These are phyloP conservation scores for Eutypa lata DNA, from an alignment of 2,329 filamentous ascomycete species.

Conservation along the genomic window DNA sequence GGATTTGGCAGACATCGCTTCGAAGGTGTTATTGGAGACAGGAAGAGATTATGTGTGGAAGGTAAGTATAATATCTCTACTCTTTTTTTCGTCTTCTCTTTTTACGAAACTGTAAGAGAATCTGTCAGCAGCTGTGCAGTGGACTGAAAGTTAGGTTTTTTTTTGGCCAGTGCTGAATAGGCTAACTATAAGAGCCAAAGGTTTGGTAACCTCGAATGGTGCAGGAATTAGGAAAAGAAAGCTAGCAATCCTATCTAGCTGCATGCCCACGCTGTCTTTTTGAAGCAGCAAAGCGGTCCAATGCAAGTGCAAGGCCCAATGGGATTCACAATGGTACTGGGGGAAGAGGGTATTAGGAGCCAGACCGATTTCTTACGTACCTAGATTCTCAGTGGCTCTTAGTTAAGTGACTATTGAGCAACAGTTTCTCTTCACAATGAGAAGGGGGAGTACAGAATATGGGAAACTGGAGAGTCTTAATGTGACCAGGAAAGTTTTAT, in stretches of 20 bases:
- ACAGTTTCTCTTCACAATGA: not conserved
- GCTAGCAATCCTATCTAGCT: too few species aligned
- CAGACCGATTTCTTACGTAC: not conserved
- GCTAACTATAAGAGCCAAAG: not conserved
- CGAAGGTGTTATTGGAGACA: slow-evolving; percentile 11
- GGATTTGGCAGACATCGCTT: slow-evolving; percentile 87
- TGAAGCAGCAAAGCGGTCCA: too few species aligned
- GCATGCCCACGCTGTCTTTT: too few species aligned
- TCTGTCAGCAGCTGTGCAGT: slow-evolving; percentile 15
- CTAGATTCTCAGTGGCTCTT: not conserved
- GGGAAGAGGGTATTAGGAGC: not conserved
- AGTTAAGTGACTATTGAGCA: not conserved
- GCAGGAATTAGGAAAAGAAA: not conserved
- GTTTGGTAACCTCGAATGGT: too few species aligned
- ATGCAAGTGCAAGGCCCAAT: slow-evolving; percentile 3
- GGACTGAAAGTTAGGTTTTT: not conserved
- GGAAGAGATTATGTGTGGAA: slow-evolving; percentile 15
- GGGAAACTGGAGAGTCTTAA: not conserved
- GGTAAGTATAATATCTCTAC: slow-evolving; percentile 23
- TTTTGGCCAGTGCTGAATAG: not conserved
- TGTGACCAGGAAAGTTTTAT: not conserved
- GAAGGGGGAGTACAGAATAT: not conserved
- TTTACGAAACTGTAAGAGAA: slow-evolving; percentile 4
- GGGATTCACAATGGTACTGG: not conserved
- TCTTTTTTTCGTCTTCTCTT: slow-evolving; percentile 14